Evolutionary conservation across 306 rosid genomes (phyloP).

Genomic region (Mimosa pudica): DNA sequence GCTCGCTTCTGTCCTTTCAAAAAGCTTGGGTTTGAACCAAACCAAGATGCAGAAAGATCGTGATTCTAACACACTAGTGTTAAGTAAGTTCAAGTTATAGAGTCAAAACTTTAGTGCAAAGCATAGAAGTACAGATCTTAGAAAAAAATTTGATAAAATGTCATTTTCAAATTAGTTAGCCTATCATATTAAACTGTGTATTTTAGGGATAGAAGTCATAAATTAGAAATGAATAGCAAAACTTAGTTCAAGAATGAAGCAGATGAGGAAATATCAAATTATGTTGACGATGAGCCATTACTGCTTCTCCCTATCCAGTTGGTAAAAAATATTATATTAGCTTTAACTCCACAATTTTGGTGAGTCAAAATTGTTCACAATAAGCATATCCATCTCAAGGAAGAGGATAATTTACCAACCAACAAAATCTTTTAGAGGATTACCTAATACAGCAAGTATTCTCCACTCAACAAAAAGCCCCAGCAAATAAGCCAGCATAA

Average conservation of each 20-base stretch:
- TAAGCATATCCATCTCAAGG: constrained; percentile 15
- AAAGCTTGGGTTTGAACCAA: constrained; percentile 12
- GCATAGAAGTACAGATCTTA: neutral
- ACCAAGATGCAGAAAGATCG: neutral
- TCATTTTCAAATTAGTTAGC: neutral
- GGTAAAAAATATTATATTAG: neutral
- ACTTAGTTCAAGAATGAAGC: neutral
- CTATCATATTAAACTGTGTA: neutral
- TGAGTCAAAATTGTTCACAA: constrained; percentile 26
- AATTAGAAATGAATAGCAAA: neutral
- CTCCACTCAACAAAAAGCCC: constrained; percentile 96
- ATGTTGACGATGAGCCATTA: neutral
- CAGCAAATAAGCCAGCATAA: constrained; percentile 88
- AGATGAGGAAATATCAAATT: neutral
- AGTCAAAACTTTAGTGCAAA: neutral
- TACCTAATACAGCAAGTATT: constrained; percentile 93
- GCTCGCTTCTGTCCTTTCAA: constrained; percentile 6
- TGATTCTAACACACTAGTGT: constrained; percentile 2
- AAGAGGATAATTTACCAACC: constrained; percentile 11
- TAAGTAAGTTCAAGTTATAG: neutral
- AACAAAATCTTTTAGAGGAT: constrained; percentile 33
- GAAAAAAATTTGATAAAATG: neutral
- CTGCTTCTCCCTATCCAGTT: neutral
- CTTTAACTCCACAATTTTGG: constrained; percentile 1
- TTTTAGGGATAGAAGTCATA: neutral